These are phyloP conservation scores for Zalerion maritima DNA, from an alignment of 495 filamentous ascomycete species.

Conservation along the genomic window DNA sequence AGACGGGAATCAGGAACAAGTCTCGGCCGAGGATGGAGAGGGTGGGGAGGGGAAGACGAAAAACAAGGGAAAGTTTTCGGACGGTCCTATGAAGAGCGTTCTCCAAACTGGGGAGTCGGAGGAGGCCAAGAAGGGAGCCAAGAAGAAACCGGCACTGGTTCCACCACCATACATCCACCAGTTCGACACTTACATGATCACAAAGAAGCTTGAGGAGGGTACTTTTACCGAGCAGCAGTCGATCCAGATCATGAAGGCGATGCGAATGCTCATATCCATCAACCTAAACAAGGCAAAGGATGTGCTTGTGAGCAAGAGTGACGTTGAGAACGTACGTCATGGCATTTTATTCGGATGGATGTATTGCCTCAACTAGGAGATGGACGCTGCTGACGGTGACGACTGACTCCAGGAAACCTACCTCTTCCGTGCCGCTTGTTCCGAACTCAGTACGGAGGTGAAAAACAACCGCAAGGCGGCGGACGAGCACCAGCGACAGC, in stretches of 20 bases:
- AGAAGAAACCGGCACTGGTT: conserved; percentile 41
- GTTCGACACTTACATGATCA: conserved; percentile 85
- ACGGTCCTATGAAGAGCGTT: conserved; percentile 49
- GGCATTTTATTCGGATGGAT: not conserved
- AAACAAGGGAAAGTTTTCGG: conserved; percentile 7
- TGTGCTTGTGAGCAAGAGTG: conserved; percentile 60
- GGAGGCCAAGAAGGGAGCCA: conserved; percentile 19
- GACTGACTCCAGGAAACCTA: conserved; percentile 50
- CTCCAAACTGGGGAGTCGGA: conserved; percentile 39
- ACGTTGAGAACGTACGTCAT: conserved; percentile 51
- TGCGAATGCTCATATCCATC: conserved; percentile 55
- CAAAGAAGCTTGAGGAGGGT: conserved; percentile 53
- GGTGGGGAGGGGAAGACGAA: conserved; percentile 6
- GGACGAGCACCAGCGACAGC: conserved; percentile 59
- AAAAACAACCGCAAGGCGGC: conserved; percentile 41
- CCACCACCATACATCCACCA: conserved; percentile 80
- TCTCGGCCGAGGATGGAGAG: conserved; percentile 6
- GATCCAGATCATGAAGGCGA: conserved; percentile 74
- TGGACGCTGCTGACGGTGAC: not conserved
- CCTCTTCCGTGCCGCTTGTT: conserved; percentile 86
- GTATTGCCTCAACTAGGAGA: conserved; percentile 1
- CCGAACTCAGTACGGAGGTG: conserved; percentile 75
- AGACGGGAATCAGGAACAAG: conserved; percentile 4
- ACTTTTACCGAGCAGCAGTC: conserved; percentile 58
- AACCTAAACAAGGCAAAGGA: conserved; percentile 69